Conservation (phyloP, 352 stramenopile genomes). For the Blastocystis sp. region DNA sequence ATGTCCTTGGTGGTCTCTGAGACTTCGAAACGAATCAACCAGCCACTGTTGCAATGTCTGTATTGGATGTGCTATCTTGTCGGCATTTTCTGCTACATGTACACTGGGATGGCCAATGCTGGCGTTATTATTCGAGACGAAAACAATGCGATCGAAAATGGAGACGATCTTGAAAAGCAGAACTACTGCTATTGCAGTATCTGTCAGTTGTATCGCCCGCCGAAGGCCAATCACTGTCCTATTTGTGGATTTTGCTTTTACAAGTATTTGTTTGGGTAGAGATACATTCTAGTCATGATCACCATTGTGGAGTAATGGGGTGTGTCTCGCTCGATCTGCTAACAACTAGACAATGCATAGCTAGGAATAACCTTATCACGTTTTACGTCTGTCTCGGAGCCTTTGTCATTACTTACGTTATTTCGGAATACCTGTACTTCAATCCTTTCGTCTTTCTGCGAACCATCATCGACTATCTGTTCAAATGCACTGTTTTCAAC, state of each 20-base stretch:
- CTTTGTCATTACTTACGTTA: background rate
- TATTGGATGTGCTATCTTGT: background rate
- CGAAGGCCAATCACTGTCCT: background rate
- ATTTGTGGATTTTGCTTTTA: constrained; percentile 33
- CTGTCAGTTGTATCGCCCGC: constrained; percentile 32
- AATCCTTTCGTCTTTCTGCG: background rate
- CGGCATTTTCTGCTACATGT: background rate
- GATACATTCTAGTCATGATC: background rate
- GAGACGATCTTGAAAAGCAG: background rate
- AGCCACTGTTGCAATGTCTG: background rate
- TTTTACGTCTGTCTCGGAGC: background rate
- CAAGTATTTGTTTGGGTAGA: background rate
- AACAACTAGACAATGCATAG: constrained; percentile 10
- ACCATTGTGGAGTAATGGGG: constrained; percentile 38
- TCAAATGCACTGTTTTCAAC: background rate
- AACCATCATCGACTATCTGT: background rate
- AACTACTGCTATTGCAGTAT: constrained; percentile 12
- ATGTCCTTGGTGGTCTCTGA: background rate
- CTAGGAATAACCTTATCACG: background rate
- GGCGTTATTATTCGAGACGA: background rate
- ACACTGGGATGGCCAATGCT: constrained; percentile 9
- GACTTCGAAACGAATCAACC: background rate
- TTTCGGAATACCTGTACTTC: background rate
- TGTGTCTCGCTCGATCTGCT: background rate
- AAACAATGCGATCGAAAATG: constrained; percentile 41